phyloP scores from a whole-genome alignment of 306 rosid genomes.

The Glycine latifolia region DNA sequence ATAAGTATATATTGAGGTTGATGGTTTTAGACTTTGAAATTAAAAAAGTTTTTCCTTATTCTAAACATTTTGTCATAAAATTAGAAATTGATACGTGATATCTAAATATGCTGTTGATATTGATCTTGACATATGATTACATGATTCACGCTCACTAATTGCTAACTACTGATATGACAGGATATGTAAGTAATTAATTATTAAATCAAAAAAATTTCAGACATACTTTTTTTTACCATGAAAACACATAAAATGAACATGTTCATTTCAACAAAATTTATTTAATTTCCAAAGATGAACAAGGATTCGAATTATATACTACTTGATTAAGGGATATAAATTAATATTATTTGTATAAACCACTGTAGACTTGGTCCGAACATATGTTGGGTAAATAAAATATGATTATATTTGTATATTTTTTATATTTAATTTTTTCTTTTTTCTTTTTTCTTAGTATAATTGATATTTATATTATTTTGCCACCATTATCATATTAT shows the following conservation, averaged over 20 bases:
- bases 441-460: neutral
- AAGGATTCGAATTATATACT: too few species aligned
- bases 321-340: too few species aligned
- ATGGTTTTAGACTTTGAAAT: neutral
- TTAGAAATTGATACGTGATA: neutral
- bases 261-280: too few species aligned
- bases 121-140: conserved; percentile 29
- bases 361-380: too few species aligned
- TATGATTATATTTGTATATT: neutral
- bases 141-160: conserved; percentile 23
- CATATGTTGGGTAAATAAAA: neutral
- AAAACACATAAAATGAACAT: too few species aligned
- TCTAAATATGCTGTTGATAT: conserved; percentile 21
- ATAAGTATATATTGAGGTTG: neutral
- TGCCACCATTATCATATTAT: neutral
- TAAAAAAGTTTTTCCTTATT: neutral
- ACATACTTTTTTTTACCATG: too few species aligned
- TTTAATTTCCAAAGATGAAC: too few species aligned
- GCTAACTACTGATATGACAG: neutral
- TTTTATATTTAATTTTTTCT: too few species aligned
- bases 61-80: neutral
- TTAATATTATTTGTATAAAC: too few species aligned
- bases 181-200: too few species aligned
- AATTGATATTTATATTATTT: neutral
- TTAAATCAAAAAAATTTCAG: too few species aligned